Evolutionary conservation across 2,329 filamentous ascomycete species (phyloP).

Genomic region (Pseudogymnoascus sp.): DNA sequence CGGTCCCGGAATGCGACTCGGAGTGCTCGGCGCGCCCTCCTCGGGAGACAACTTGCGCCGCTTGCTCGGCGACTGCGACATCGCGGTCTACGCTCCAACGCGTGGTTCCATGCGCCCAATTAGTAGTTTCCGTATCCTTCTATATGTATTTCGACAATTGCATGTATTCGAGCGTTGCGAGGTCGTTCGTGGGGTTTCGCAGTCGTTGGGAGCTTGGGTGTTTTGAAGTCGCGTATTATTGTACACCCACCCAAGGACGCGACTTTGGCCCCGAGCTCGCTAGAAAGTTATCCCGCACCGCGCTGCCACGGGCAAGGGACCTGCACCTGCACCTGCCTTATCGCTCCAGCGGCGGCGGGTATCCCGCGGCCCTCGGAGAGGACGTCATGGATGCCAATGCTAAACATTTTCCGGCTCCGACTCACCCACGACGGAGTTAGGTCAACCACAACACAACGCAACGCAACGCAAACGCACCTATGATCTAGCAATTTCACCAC

Average conservation of each 20-base stretch:
- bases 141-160: background rate
- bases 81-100: constrained; percentile 20
- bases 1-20: constrained; percentile 25
- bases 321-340: background rate
- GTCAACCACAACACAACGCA: background rate
- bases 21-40: constrained; percentile 35
- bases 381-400: constrained; percentile 1
- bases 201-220: constrained; percentile 3
- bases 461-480: background rate
- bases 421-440: background rate
- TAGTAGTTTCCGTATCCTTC: background rate
- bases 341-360: background rate
- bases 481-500: background rate
- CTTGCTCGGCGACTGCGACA: constrained; percentile 56
- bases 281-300: background rate
- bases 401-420: background rate
- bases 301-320: background rate
- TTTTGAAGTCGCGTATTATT: constrained; percentile 18
- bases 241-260: constrained; percentile 12
- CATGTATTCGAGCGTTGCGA: background rate
- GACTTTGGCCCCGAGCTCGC: constrained; percentile 12
- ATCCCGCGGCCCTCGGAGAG: background rate
- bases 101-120: background rate
- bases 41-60: constrained; percentile 56
- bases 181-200: background rate